These are phyloP conservation scores for Umbelopsis ramanniana DNA, from an alignment of 192 early-diverging fungal genomes.

Conservation along the genomic window DNA sequence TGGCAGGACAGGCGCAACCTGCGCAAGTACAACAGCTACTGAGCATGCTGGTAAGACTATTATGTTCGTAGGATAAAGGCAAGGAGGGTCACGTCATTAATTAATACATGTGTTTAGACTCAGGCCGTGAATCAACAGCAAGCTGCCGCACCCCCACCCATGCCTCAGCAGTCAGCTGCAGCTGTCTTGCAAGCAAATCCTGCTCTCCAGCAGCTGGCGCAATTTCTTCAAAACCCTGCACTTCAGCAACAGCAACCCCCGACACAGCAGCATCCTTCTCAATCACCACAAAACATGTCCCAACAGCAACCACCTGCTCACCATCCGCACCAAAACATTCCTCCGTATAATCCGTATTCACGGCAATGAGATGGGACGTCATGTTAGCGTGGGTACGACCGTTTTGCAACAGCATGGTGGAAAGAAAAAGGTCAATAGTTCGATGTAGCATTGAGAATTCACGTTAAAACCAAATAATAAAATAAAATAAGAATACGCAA, in stretches of 20 bases:
- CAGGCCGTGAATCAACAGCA: slow-evolving; percentile 11
- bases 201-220: slow-evolving; percentile 12
- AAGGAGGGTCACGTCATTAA: background rate
- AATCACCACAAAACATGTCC: background rate
- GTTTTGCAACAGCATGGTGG: too few species aligned
- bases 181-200: slow-evolving; percentile 10
- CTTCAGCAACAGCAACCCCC: slow-evolving; percentile 20
- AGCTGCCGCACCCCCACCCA: background rate
- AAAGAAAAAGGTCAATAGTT: too few species aligned
- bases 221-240: slow-evolving; percentile 25
- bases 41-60: background rate
- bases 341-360: slow-evolving; percentile 6
- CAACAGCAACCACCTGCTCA: slow-evolving; percentile 13
- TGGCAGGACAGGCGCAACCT: slow-evolving; percentile 1
- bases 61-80: background rate
- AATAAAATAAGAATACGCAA: too few species aligned
- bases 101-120: slow-evolving; percentile 3
- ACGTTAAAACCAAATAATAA: too few species aligned
- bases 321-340: slow-evolving; percentile 13
- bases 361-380: background rate
- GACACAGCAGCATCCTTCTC: slow-evolving; percentile 18
- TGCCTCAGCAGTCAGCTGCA: background rate
- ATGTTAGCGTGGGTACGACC: too few species aligned
- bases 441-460: too few species aligned
- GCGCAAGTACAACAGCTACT: slow-evolving; percentile 34